Evolutionary conservation across 805 yeast genomes (phyloP).

Genomic region (Trichomonascus vanleenenianus): DNA sequence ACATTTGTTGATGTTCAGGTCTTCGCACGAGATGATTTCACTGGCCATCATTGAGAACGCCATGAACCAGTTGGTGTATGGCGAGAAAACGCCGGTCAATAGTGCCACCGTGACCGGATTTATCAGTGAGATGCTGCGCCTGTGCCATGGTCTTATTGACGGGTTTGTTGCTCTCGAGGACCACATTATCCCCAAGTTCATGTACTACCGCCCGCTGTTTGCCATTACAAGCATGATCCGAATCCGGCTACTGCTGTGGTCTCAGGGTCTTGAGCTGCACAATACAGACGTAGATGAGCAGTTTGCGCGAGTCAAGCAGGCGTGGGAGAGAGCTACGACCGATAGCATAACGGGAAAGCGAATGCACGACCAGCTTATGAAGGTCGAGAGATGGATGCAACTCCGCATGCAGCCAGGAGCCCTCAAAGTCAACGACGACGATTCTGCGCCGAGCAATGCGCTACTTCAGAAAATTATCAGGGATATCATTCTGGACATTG

Average conservation of each 20-base stretch:
- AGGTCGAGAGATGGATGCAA: conserved; percentile 3
- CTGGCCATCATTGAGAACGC: background rate
- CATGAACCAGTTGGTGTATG: background rate
- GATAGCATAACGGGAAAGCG: background rate
- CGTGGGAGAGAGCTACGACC: conserved; percentile 18
- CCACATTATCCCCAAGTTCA: conserved; percentile 10
- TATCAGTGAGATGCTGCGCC: background rate
- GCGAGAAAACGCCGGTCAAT: background rate
- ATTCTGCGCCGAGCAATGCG: background rate
- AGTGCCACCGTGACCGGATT: background rate
- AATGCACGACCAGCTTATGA: background rate
- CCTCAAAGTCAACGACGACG: background rate
- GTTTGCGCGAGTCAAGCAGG: conserved; percentile 16
- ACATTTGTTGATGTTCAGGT: background rate
- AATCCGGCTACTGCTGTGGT: conserved; percentile 12
- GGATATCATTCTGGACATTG: background rate
- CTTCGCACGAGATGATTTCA: background rate
- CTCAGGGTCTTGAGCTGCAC: conserved; percentile 1
- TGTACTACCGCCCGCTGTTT: conserved; percentile 17
- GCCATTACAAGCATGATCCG: conserved; percentile 15
- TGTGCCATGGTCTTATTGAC: background rate
- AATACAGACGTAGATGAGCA: conserved; percentile 23
- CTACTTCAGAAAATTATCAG: background rate
- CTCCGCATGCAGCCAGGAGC: background rate
- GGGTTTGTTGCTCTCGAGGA: background rate